Evolutionary conservation across 352 stramenopile species (phyloP).

Genomic region (Globisporangium sylvaticum): DNA sequence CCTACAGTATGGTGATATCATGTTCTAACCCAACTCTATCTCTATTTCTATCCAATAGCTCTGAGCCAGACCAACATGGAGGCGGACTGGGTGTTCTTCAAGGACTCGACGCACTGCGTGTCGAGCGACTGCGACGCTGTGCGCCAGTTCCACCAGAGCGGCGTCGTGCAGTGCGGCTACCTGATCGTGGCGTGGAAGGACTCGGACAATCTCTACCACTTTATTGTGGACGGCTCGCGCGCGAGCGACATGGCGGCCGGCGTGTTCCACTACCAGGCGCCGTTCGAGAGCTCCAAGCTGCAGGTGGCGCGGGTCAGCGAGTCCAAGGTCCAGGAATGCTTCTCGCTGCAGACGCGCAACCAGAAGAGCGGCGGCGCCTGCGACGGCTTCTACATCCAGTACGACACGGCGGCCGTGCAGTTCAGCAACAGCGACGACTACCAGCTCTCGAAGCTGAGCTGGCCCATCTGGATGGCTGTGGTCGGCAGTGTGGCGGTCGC

Average conservation of each 20-base stretch:
- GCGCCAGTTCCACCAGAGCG: constrained; percentile 54
- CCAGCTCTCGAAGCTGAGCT: constrained; percentile 50
- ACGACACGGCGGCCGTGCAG: constrained; percentile 45
- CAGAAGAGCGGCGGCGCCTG: constrained; percentile 46
- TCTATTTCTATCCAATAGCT: constrained; percentile 11
- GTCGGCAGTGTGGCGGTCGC: constrained; percentile 57
- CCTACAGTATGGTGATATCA: too few species aligned
- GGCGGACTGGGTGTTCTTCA: constrained; percentile 73
- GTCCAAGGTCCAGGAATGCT: constrained; percentile 48
- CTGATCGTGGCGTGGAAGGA: constrained; percentile 72
- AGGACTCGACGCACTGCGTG: constrained; percentile 38
- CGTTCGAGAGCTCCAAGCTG: constrained; percentile 22
- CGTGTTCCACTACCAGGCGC: constrained; percentile 59
- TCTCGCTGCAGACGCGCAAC: constrained; percentile 71
- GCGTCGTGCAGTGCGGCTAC: constrained; percentile 62
- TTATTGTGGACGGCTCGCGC: constrained; percentile 73
- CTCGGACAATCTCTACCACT: constrained; percentile 36
- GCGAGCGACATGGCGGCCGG: constrained; percentile 53
- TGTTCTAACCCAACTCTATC: not conserved
- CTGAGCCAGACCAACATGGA: constrained; percentile 47
- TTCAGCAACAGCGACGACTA: constrained; percentile 56
- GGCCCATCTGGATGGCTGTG: constrained; percentile 46
- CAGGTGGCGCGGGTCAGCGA: constrained; percentile 28
- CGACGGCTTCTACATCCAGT: constrained; percentile 65
- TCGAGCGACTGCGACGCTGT: constrained; percentile 63